Evolutionary conservation across 495 filamentous ascomycete genomes (phyloP), one percentile per base, ranked within the genome.

Genomic region (Penicillium canariense): DNA sequence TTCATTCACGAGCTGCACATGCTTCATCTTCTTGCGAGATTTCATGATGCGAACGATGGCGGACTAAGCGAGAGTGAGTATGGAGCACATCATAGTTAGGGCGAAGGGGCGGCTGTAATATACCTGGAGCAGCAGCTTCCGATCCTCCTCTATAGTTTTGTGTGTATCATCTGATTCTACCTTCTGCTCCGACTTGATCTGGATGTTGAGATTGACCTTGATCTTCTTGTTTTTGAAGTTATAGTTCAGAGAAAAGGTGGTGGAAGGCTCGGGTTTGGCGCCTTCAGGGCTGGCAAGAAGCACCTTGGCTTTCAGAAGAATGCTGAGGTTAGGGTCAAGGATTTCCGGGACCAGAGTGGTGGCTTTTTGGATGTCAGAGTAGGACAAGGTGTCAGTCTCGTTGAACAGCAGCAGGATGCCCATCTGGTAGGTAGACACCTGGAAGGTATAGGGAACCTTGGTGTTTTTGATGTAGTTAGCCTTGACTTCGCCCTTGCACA

Each of bases 21-120:
- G 93, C 81, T 96, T 96, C 89, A 97, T 92, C 77, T 87, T 89
- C 84, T 97, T 97, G 50, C 94, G 88, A 1, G 95, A 94, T 73
- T 99, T 99, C 94, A 97, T 99, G 75, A 99, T 96, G 61, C 94
- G 87, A 31, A 99, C 94, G 63, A 99, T 97, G 17, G 92, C 90
- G 52, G 95, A 97, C 95, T 98, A 28, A 2, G 18, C 1, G 28
- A 26, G 5, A 10, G n/a, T 15, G 11, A 2, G 28, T 46, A 42
- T 25, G 38, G 20, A 14, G 4, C 20, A 12, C 38, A 42, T 25
- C 38, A 5, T 3, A 18, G 11, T 28, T 1, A 52, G 30, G 22
- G 50, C 15, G 58, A 62, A 14, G 5, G 17, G 6, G 18, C 17
- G 30, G 38, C 15, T 44, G 11, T 61, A 56, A 82, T 87, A 73